Evolutionary conservation across 495 filamentous ascomycete species (phyloP), one percentile per base, ranked within the genome.

Genomic region (Usnea hakonensis): DNA sequence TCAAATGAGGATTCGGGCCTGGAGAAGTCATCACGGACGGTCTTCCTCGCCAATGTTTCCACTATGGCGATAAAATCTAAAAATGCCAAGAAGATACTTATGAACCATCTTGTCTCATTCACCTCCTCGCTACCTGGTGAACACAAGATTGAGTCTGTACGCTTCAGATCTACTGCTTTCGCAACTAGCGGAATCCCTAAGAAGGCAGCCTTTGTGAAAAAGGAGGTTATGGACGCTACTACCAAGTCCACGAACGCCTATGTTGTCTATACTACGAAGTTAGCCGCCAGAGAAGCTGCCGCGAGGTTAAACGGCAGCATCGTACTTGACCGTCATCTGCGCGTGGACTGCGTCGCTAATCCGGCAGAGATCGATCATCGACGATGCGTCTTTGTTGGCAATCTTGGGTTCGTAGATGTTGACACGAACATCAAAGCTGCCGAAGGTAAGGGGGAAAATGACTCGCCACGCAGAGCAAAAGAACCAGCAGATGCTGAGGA

Each of bases 231-330:
- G 83, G 85, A 89, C 55, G 84, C 88, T 26, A 97, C 95, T 2
- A 92, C 94, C 4, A 91, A 89, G 58, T 92, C 89, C 66, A 93
- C 91, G 56, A 96, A 99, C 67, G 95, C 95, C 6, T 99, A 99
- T 69, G 89, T 80, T 10, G 90, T 99, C 37, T 97, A 92, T 71
- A 84, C 81, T 55, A 89, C 89, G 5, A 64, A 83, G 8, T 73
- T 81, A 26, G 90, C 86, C 5, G 89, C 90, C 19, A 83, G 90
- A 53, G 85, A 89, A 68, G 92, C 92, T 4, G 83, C 86, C 28
- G 80, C 83, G 62, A 78, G 79, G 19, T 80, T 99, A 30, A 99
- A 97, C 65, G 95, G 91, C 26, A 87, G 84, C 1, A 76, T 90
- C 1, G 81, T 97, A 9, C 81, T 97, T 37, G 89, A 90, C 67